Base-by-base conservation (phyloP, 2,329 filamentous ascomycete genomes). In the Nemania sp. region DNA sequence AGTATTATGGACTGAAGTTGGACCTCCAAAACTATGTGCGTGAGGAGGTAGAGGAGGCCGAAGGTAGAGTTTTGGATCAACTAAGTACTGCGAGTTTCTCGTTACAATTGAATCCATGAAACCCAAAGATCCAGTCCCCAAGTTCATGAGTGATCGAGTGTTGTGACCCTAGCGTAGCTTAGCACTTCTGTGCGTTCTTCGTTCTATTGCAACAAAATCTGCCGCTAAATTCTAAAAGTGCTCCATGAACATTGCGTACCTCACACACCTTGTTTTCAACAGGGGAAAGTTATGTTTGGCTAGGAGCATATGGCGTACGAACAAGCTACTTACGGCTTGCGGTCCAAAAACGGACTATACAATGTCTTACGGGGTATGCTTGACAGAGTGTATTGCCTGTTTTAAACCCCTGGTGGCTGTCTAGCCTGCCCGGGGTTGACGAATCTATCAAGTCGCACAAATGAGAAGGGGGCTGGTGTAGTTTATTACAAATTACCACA, bases 21-120 rank as follows among this genome's bases (percentile, higher is more conserved):
- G 56, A 59, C 7, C 51, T 63, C 17, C 11, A 63, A 20, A 46
- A 42, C 56, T 54, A 63, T 57, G 42, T 63, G 39, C 52, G 39
- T 25, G 60, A 60, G 32, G 60, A 63, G 48, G 25, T 63, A 20
- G 45, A 57, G 48, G 60, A 60, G 45, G 60, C 60, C 35, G 56
- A 63, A 54, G 56, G 49, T 49, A 47, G 60, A 53, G 49, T 63
- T 15, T 39, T 60, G n/a, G 52, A 60, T 53, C 51, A 54, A 42
- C 29, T 63, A 63, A 46, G 52, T 56, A 60, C 51, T 60, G 60
- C 60, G 20, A 63, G 47, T 34, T 55, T 63, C 37, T 60, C 60
- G 48, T 37, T 63, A 35, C 52, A 63, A 56, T 63, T 63, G 1
- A 60, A 63, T 43, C 13, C 56, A 21, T 62, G 43, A 62, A 52